Evolutionary conservation across 441 rosid species (phyloP), one percentile per base, ranked within the genome.

Genomic region (Erodium chrysanthum): DNA sequence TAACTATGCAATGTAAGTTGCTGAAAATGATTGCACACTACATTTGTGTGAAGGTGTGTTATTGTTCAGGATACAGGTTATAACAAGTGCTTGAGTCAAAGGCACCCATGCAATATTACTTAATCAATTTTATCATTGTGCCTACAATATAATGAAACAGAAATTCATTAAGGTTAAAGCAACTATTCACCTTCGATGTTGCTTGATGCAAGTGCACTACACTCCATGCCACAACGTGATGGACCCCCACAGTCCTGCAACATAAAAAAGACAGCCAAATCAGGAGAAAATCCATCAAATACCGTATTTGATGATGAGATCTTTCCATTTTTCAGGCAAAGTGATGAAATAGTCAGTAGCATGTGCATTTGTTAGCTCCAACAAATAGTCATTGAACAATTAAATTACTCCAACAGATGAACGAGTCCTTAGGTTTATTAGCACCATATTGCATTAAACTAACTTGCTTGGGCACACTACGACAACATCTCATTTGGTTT

Each of bases 211-310:
- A 93, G 89, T 62, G 90, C 97, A 80, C 92, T 84, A 63, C 96
- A 93, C 67, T 69, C 84, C 75, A 79, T 83, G 76, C 97, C 97
- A 73, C 98, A 91, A 58, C 31, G 94, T 63, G 86, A 81, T 73
- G 86, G 79, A 65, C 89, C 96, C 64, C 97, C 97, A 12, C 97
- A 91, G 52, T 78, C 91, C 98, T 91, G 74, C 71, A 77, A 60
- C 54, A 65, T 46, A 42, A 69, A 2, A 27, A 60, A 70, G 29
- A 71, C 11, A 37, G 74, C 58, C 29, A 73, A 68, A 66, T 27
- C 40, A 37, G 71, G 54, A 72, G 54, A 18, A 69, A 68, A 62
- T 14, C 17, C 25, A 7, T 67, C 29, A 8, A 58, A 58, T 4
- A 3, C 63, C 8, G 11, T 58, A 40, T 58, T 18, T 7, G 5